phyloP scores from a whole-genome alignment of 805 yeast genomes.

The Zygoascus flipseniorum region DNA sequence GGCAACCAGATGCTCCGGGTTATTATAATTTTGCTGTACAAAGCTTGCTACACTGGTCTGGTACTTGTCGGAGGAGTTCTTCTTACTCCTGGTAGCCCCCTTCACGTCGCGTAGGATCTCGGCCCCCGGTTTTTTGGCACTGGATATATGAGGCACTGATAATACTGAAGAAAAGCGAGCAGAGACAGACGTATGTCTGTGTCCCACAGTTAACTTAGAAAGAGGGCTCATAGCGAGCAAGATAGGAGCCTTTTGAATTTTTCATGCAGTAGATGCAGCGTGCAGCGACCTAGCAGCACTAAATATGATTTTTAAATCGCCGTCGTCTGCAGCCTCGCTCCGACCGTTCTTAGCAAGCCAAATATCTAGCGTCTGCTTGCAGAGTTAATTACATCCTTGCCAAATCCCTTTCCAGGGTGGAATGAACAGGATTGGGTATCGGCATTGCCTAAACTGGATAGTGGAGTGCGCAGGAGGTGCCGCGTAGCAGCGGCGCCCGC shows the following conservation, averaged over 20 bases:
- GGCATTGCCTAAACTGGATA: neutral
- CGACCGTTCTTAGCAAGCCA: neutral
- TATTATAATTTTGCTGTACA: conserved; percentile 4
- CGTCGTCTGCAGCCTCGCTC: neutral
- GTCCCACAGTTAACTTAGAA: neutral
- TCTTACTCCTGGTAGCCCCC: conserved; percentile 11
- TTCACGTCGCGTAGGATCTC: neutral
- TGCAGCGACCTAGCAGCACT: too few species aligned
- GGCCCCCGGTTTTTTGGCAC: neutral
- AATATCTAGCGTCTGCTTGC: neutral
- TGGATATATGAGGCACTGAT: neutral
- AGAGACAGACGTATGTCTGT: neutral
- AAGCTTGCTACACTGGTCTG: conserved; percentile 5
- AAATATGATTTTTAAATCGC: too few species aligned
- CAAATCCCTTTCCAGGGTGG: neutral
- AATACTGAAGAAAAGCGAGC: neutral
- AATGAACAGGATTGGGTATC: neutral
- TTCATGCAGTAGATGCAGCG: too few species aligned
- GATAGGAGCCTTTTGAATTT: too few species aligned
- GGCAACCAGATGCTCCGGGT: conserved; percentile 1
- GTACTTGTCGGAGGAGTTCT: conserved; percentile 7
- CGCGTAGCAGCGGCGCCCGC: neutral
- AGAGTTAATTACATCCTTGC: neutral
- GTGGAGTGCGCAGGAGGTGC: neutral
- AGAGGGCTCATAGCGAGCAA: neutral